Percentiles rank a stretch among this genome's conserved stretches.
Evolutionary conservation across 768 basidiomycete genomes (phyloP).

Genomic region (Russula lepida): DNA sequence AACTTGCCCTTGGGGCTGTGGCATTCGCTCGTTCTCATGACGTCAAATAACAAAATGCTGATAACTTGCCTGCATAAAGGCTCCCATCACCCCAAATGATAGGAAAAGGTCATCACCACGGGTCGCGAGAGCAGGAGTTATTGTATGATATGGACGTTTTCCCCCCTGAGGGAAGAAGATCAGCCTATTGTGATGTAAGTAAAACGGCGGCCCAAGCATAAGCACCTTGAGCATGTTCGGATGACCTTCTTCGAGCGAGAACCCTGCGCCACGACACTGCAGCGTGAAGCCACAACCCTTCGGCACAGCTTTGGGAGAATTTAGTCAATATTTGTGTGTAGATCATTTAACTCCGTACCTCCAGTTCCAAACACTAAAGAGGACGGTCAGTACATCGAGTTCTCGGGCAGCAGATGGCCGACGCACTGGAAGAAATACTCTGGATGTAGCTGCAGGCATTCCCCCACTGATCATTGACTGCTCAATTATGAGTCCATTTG

Average conservation of each 20-base stretch:
- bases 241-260: slow-evolving; percentile 70
- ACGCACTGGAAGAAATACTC: slow-evolving; percentile 74
- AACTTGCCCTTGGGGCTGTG: slow-evolving; percentile 88
- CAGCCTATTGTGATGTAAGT: not conserved
- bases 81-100: slow-evolving; percentile 88
- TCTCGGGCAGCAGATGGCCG: not conserved
- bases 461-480: slow-evolving; percentile 79
- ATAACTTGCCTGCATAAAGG: slow-evolving; percentile 66
- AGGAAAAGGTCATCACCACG: slow-evolving; percentile 76
- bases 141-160: slow-evolving; percentile 89
- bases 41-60: not conserved
- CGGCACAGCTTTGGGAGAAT: slow-evolving; percentile 56
- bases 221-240: slow-evolving; percentile 73
- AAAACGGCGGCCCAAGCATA: slow-evolving; percentile 24
- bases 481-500: not conserved
- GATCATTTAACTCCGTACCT: slow-evolving; percentile 34
- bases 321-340: not conserved
- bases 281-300: slow-evolving; percentile 94
- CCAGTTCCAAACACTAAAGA: slow-evolving; percentile 78
- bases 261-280: slow-evolving; percentile 88
- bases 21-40: not conserved
- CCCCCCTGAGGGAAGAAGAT: slow-evolving; percentile 41
- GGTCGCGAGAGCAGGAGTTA: slow-evolving; percentile 84
- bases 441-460: slow-evolving; percentile 87
- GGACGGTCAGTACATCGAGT: not conserved